Evolutionary conservation across 306 rosid species (phyloP), one percentile per base, ranked within the genome.

Genomic region (Mimosa pudica): DNA sequence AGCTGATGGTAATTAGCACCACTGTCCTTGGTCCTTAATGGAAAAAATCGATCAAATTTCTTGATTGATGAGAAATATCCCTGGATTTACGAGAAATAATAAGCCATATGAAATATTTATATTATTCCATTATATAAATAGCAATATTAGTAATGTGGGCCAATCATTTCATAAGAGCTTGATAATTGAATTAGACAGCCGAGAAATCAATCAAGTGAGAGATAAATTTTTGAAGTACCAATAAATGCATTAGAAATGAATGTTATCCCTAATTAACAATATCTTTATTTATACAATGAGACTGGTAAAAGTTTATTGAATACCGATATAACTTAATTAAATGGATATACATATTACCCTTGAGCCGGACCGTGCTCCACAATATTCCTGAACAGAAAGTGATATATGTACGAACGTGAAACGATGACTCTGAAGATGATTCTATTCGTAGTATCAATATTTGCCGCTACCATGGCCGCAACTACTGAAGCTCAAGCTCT

Each of bases 401-500:
- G 41, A 61, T 0, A 10, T n/a, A n/a, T n/a, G n/a, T n/a, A n/a
- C n/a, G n/a, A n/a, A n/a, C 32, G 30, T 6, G 63, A 57, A 11
- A 18, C 44, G 8, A 62, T 62, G 44, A 9, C 42, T 13, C 68
- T 62, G n/a, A 62, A 62, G 68, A 33, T 5, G 42, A 14, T 32
- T 1, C 6, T 11, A 17, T 32, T 32, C 17, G 0, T 72, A 1
- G 13, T 58, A 4, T 5, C 42, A 38, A 38, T 49, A 63, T 57
- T 8, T 57, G 8, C 71, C 8, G 3, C 18, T 4, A 12, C 61
- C 67, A 24, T 61, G 33, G 49, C 11, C 32, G 57, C 55, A 13
- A 45, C 54, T 64, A 14, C 44, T 55, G 70, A 45, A 44, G 73
- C 73, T 12, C n/a, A 18, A 69, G 20, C 84, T 48, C 35, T 81